phyloP scores from a whole-genome alignment of 2,329 filamentous ascomycete genomes.

The Pseudogymnoascus destructans region DNA sequence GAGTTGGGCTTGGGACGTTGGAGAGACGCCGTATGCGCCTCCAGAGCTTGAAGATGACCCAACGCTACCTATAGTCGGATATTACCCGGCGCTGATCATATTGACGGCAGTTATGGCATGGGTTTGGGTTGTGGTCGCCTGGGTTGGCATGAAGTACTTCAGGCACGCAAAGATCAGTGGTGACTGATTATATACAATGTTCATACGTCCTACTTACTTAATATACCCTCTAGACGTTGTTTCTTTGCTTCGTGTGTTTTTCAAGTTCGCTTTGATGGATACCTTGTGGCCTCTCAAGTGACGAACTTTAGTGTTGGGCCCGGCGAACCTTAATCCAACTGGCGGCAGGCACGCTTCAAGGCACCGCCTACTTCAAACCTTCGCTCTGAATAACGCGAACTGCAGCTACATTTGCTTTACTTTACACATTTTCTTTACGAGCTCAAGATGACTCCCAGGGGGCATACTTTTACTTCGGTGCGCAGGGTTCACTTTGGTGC shows the following conservation, averaged over 20 bases:
- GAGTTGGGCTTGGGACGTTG: slow-evolving; percentile 99
- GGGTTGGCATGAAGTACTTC: slow-evolving; percentile 99
- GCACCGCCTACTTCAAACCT: neutral
- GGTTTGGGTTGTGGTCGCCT: slow-evolving; percentile 96
- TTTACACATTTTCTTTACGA: neutral
- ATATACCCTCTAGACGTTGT: slow-evolving; percentile 5
- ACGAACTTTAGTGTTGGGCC: neutral
- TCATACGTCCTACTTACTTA: slow-evolving; percentile 5
- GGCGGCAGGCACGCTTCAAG: neutral
- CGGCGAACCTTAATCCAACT: neutral
- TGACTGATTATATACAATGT: slow-evolving; percentile 2
- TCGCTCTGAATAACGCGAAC: neutral
- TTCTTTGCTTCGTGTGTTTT: neutral
- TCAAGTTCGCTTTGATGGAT: neutral
- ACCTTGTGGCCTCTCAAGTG: neutral
- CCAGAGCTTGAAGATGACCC: slow-evolving; percentile 91
- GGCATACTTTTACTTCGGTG: neutral
- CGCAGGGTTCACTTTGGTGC: neutral
- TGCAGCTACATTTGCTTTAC: neutral
- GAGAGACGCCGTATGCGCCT: slow-evolving; percentile 87
- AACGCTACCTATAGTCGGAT: slow-evolving; percentile 88
- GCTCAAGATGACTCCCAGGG: neutral
- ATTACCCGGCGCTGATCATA: slow-evolving; percentile 90
- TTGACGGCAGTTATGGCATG: slow-evolving; percentile 92
- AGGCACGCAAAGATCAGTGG: slow-evolving; percentile 73